Conservation (phyloP, 2,329 filamentous ascomycete genomes). For the Xylariaceae sp. region DNA sequence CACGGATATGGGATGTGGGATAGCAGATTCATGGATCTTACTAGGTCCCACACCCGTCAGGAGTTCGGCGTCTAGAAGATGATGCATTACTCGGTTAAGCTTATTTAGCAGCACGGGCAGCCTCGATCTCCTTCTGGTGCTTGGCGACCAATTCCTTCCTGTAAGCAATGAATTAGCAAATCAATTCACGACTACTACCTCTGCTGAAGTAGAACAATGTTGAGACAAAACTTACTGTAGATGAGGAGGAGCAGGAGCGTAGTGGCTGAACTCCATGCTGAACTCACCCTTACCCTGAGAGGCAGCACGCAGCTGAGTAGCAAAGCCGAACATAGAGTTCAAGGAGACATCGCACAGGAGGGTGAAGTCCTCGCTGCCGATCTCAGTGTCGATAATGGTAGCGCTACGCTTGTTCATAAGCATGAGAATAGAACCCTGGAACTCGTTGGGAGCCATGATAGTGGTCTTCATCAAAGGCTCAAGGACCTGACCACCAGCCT, state of each 20-base stretch:
- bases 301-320: slow-evolving; percentile 79
- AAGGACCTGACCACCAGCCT: slow-evolving; percentile 75
- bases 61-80: background rate
- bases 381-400: slow-evolving; percentile 91
- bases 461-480: slow-evolving; percentile 98
- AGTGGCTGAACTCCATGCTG: slow-evolving; percentile 98
- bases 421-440: slow-evolving; percentile 93
- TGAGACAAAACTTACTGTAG: slow-evolving; percentile 62
- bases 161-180: slow-evolving; percentile 26
- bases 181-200: background rate
- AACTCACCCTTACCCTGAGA: slow-evolving; percentile 99
- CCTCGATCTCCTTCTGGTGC: slow-evolving; percentile 54
- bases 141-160: slow-evolving; percentile 57
- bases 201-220: slow-evolving; percentile 7
- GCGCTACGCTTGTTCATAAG: slow-evolving; percentile 95
- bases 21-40: background rate
- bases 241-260: slow-evolving; percentile 78
- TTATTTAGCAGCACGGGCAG: slow-evolving; percentile 22
- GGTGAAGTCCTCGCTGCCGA: slow-evolving; percentile 89
- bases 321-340: slow-evolving; percentile 98
- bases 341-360: slow-evolving; percentile 86
- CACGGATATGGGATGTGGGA: background rate
- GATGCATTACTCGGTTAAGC: background rate
- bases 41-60: background rate
- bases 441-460: slow-evolving; percentile 92